These are phyloP conservation scores for Penicillium bovifimosum DNA, from an alignment of 495 filamentous ascomycete genomes.

Conservation along the genomic window DNA sequence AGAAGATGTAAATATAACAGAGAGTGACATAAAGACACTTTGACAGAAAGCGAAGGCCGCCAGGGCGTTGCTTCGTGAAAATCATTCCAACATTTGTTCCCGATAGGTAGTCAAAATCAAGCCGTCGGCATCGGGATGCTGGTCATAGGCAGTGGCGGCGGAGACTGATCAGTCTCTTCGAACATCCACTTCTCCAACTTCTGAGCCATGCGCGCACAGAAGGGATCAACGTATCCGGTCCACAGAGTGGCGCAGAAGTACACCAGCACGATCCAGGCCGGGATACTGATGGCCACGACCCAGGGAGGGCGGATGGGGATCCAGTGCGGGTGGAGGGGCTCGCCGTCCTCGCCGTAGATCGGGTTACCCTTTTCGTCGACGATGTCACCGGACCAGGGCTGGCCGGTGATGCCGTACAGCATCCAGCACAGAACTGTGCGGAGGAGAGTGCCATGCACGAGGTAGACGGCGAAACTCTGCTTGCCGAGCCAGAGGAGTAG, in stretches of 20 bases:
- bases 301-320: slow-evolving; percentile 33
- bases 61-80: slow-evolving; percentile 4
- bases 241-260: slow-evolving; percentile 55
- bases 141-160: slow-evolving; percentile 31
- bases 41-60: background rate
- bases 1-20: slow-evolving; percentile 1
- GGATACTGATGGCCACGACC: slow-evolving; percentile 46
- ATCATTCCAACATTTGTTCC: background rate
- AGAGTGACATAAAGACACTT: background rate
- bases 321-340: slow-evolving; percentile 17
- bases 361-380: slow-evolving; percentile 34
- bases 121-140: slow-evolving; percentile 29
- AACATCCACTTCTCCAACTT: slow-evolving; percentile 52
- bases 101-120: slow-evolving; percentile 23
- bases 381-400: slow-evolving; percentile 41
- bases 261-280: slow-evolving; percentile 52
- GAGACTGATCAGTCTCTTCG: slow-evolving; percentile 45
- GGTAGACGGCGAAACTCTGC: slow-evolving; percentile 64
- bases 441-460: slow-evolving; percentile 60
- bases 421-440: slow-evolving; percentile 60
- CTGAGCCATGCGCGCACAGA: slow-evolving; percentile 58
- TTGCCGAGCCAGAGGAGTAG: slow-evolving; percentile 62
- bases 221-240: slow-evolving; percentile 61
- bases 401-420: slow-evolving; percentile 51
- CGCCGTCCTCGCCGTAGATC: slow-evolving; percentile 4